Percentiles rank a stretch among this genome's conserved stretches.
Evolutionary conservation across 306 rosid species (phyloP).

Genomic region (Cucurbita argyrosperma): DNA sequence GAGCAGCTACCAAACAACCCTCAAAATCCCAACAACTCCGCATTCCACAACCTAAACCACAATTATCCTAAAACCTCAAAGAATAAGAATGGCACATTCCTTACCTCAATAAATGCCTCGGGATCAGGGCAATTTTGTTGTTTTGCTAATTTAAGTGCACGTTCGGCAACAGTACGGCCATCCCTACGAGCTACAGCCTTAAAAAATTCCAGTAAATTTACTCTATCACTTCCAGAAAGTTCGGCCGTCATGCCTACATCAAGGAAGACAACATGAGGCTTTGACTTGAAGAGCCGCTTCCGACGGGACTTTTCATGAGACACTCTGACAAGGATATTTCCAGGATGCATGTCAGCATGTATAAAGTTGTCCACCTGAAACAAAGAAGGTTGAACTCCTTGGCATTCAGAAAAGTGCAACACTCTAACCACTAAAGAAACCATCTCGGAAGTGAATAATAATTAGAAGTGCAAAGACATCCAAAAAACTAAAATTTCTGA

Average conservation of each 20-base stretch:
- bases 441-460: not conserved
- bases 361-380: conserved; percentile 98
- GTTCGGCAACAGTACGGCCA: conserved; percentile 85
- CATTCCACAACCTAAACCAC: not conserved
- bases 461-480: not conserved
- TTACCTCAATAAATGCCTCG: conserved; percentile 80
- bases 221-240: conserved; percentile 74
- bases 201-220: conserved; percentile 79
- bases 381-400: conserved; percentile 17
- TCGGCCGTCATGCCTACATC: conserved; percentile 99
- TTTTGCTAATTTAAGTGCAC: conserved; percentile 64
- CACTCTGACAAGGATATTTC: conserved; percentile 93
- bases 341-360: conserved; percentile 99
- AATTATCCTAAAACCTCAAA: not conserved
- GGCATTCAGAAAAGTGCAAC: conserved; percentile 20
- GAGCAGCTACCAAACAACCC: not conserved
- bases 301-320: conserved; percentile 41
- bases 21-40: not conserved
- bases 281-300: conserved; percentile 75
- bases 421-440: not conserved
- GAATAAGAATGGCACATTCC: not conserved
- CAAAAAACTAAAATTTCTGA: not conserved
- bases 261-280: conserved; percentile 94
- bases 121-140: conserved; percentile 96
- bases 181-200: conserved; percentile 92